Conservation (phyloP, 495 filamentous ascomycete species). For the Neurospora sublineolata region DNA sequence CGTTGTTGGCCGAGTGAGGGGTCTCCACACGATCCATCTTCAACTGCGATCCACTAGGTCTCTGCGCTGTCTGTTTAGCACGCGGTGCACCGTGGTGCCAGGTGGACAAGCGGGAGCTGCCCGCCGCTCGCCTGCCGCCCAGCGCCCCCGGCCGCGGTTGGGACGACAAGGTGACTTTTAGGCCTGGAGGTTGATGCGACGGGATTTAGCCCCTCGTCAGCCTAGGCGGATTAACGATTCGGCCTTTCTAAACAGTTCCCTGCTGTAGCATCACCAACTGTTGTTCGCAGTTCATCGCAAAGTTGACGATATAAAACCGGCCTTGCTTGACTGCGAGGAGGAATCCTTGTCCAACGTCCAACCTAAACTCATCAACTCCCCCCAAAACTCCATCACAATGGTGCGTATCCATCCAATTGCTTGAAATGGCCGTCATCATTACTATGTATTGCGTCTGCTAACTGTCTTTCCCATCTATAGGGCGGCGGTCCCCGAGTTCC, state of each 20-base stretch:
- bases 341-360: background rate
- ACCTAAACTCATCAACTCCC: constrained; percentile 5
- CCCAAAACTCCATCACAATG: constrained; percentile 18
- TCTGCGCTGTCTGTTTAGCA: background rate
- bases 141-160: background rate
- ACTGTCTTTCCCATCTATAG: constrained; percentile 18
- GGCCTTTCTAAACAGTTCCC: background rate
- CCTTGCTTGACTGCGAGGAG: background rate
- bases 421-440: background rate
- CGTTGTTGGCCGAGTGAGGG: background rate
- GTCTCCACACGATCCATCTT: background rate
- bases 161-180: background rate
- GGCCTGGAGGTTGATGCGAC: background rate
- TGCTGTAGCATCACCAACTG: background rate
- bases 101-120: background rate
- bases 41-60: background rate
- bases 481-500: constrained; percentile 78
- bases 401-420: constrained; percentile 10
- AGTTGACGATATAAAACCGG: background rate
- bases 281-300: background rate
- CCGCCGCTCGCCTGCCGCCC: background rate
- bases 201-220: background rate
- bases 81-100: background rate
- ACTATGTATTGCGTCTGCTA: background rate
- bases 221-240: background rate